Evolutionary conservation across 192 early-diverging fungal species (phyloP).

Genomic region (Helicostylum pulchrum): DNA sequence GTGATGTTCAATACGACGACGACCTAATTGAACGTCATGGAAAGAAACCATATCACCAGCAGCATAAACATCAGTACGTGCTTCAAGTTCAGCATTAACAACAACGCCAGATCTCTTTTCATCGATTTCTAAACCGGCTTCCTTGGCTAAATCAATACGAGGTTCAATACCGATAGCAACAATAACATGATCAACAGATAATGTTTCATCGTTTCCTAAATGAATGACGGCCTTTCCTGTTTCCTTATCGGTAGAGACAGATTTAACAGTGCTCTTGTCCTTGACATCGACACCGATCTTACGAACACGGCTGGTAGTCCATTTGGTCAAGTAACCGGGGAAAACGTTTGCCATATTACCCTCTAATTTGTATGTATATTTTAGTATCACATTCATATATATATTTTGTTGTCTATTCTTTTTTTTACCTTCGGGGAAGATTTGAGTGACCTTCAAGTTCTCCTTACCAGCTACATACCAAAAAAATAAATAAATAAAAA

Average conservation of each 20-base stretch:
- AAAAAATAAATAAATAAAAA: no score
- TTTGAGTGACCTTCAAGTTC: conserved; percentile 52
- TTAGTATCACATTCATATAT: not conserved
- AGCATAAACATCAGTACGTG: conserved; percentile 57
- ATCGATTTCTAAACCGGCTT: conserved; percentile 62
- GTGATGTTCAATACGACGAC: conserved; percentile 66
- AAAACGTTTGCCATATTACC: conserved; percentile 58
- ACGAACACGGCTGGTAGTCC: conserved; percentile 54
- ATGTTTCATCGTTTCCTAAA: conserved; percentile 37
- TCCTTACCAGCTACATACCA: conserved; percentile 33
- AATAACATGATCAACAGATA: conserved; percentile 58
- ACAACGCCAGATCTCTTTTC: conserved; percentile 54
- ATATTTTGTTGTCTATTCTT: not conserved
- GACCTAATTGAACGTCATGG: conserved; percentile 61
- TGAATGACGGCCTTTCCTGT: conserved; percentile 40
- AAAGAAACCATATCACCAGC: conserved; percentile 65
- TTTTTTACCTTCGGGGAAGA: conserved; percentile 53
- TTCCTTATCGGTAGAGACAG: conserved; percentile 30
- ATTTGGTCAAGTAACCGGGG: conserved; percentile 60
- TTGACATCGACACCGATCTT: conserved; percentile 52
- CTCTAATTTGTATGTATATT: conserved; percentile 14
- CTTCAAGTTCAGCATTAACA: conserved; percentile 65
- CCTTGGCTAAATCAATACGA: conserved; percentile 52
- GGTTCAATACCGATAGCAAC: conserved; percentile 61
- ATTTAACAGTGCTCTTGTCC: conserved; percentile 35